Base-by-base conservation (phyloP, 2,329 filamentous ascomycete genomes). In the Alternaria arbusti region DNA sequence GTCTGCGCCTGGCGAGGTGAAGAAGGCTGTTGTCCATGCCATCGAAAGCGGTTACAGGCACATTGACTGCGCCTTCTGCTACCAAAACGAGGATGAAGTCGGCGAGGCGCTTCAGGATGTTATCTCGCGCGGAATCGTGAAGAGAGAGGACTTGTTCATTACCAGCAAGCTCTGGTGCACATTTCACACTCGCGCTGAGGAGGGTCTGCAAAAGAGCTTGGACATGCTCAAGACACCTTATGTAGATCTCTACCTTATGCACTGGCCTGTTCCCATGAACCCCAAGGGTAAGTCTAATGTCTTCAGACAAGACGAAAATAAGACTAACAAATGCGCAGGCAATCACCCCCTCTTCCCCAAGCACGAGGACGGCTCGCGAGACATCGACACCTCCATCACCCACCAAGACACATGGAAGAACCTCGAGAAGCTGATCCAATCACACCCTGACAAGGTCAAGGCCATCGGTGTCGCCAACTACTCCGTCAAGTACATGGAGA, bases 91-190 rank as follows among this genome's bases (percentile, higher is more conserved):
- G 81, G 86, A 90, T 51, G 92, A 95, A 79, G 93, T 96, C 15
- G 93, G 93, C 67, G 83, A 89, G 76, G 93, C 91, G 10, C 86
- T 97, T 57, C 88, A 89, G 76, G 89, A 91, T 59, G 92, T 91
- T 28, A 88, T 95, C 74, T 84, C 83, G 25, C 82, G 88, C 6
- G 92, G 92, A 23, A 84, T 87, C 65, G 83, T 91, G 72, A 91
- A 90, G 85, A 87, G 93, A 65, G 87, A 91, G 78, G 91, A 96
- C 61, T 82, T 96, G 65, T 96, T 96, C 82, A 88, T 96, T 63
- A 91, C 92, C 58, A 93, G 90, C 74, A 96, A 97, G 86, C 86
- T 94, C 40, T 96, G 93, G 91, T 90, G 89, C 74, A 93, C 91
- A 54, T 94, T 91, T 83, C 90, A 91, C 79, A 88, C 87, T 28